These are phyloP conservation scores for Ocimum tenuiflorum DNA, from an alignment of 257 asterid genomes.

Conservation along the genomic window DNA sequence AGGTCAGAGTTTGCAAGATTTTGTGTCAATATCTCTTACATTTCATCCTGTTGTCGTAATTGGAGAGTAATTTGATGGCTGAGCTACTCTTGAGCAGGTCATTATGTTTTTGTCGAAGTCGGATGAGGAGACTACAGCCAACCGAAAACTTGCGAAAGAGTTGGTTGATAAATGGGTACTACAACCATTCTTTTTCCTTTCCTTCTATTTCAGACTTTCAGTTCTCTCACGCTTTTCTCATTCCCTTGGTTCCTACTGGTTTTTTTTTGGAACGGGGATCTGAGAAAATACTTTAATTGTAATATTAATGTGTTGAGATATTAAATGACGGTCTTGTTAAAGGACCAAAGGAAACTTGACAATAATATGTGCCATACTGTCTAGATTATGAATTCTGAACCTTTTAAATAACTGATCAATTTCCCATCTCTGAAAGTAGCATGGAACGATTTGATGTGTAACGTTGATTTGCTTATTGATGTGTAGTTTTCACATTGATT, in stretches of 20 bases:
- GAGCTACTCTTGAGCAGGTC: conserved; percentile 42
- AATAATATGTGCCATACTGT: too few relatives aligned
- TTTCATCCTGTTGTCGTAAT: neutral
- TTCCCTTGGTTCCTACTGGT: neutral
- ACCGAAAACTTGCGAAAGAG: conserved; percentile 82
- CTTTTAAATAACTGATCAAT: neutral
- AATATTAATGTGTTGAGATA: neutral
- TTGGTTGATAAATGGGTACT: conserved; percentile 95
- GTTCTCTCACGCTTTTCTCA: neutral
- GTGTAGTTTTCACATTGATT: neutral
- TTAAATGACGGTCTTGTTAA: neutral
- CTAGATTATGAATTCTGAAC: neutral
- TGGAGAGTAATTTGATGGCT: conserved; percentile 7
- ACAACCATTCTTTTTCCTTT: neutral
- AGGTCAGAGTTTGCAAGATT: conserved; percentile 33
- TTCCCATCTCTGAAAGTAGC: too few relatives aligned
- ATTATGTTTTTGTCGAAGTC: conserved; percentile 84
- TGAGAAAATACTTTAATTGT: too few relatives aligned
- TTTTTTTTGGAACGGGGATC: neutral
- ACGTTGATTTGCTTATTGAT: neutral
- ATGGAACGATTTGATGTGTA: neutral
- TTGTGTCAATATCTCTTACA: neutral
- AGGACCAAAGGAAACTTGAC: conserved; percentile 1
- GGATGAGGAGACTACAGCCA: conserved; percentile 83
- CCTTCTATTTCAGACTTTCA: neutral